Conservation (phyloP, 805 yeast genomes). For the Priceomyces fermenticarens region DNA sequence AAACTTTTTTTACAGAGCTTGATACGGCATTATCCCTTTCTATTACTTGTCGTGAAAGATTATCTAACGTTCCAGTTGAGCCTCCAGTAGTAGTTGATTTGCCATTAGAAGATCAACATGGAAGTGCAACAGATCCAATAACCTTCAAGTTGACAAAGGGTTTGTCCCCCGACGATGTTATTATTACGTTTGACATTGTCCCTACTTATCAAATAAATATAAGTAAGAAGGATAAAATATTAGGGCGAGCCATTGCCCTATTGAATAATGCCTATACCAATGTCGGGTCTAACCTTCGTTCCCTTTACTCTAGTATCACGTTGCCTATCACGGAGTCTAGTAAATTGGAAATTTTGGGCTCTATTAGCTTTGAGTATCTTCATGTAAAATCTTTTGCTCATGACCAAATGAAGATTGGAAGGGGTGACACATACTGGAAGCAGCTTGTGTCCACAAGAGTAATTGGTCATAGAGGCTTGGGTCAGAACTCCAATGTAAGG, state of each 20-base stretch:
- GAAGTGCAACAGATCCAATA: conserved; percentile 69
- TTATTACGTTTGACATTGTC: conserved; percentile 77
- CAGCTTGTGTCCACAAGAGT: conserved; percentile 84
- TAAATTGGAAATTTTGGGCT: conserved; percentile 74
- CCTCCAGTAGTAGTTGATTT: conserved; percentile 68
- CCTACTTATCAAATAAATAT: conserved; percentile 71
- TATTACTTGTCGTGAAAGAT: conserved; percentile 41
- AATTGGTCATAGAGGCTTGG: conserved; percentile 94
- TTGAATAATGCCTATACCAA: conserved; percentile 58
- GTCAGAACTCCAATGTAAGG: conserved; percentile 72
- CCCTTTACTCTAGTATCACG: conserved; percentile 62
- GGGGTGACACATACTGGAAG: conserved; percentile 87
- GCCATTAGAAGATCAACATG: conserved; percentile 77
- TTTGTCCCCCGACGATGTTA: conserved; percentile 48
- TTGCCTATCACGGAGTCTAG: conserved; percentile 74
- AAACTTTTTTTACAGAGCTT: conserved; percentile 75
- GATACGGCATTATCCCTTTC: conserved; percentile 84
- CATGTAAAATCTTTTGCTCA: conserved; percentile 72
- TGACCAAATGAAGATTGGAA: conserved; percentile 58
- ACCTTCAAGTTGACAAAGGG: conserved; percentile 57
- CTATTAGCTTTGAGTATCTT: conserved; percentile 70
- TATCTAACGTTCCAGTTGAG: conserved; percentile 27
- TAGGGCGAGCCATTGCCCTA: conserved; percentile 84
- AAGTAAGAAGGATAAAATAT: conserved; percentile 21
- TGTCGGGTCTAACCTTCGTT: conserved; percentile 65